Evolutionary conservation across 108 stramenopile species (phyloP), one percentile per base, ranked within the genome.

Genomic region (Tribonema minus): DNA sequence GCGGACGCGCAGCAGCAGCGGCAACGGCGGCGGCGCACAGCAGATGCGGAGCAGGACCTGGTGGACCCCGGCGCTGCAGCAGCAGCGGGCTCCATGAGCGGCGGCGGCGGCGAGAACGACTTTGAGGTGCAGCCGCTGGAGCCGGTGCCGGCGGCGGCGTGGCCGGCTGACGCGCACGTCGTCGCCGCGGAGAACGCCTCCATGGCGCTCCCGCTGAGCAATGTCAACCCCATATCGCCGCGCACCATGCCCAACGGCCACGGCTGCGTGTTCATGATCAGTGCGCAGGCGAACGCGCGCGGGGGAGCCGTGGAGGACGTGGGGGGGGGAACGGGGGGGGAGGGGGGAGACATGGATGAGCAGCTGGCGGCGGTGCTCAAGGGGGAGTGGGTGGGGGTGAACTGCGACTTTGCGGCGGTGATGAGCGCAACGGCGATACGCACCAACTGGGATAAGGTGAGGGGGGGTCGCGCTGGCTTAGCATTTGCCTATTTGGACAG

Each of bases 371-470:
- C n/a, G n/a, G n/a, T n/a, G n/a, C n/a, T n/a, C 12, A 35, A 46
- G 5, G 69, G 69, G 26, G 69, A 70, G 92, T 25, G 12, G 28
- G 40, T 35, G n/a, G 67, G 67, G 35, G 26, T 70, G 3, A 40
- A 30, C 40, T 70, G 69, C 58, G 72, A 90, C 73, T 92, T 93
- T 64, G 38, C 37, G 12, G 37, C 29, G n/a, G 36, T 25, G 29
- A 70, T 70, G 27, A 58, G 6, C 74, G 86, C 86, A 0, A 93
- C 91, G 23, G 94, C 94, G 7, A 76, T 93, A 60, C 84, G 94
- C 31, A 91, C 90, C 5, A 90, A 95, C 72, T 92, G 92, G 92
- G 90, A 92, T 39, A 64, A 82, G 29, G 90, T 91, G 5, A 91
- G 90, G 20, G 88, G 83, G 39, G n/a, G n/a, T n/a, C n/a, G n/a